Base-by-base conservation (phyloP, 805 yeast genomes). In the Suhomyces sp. region DNA sequence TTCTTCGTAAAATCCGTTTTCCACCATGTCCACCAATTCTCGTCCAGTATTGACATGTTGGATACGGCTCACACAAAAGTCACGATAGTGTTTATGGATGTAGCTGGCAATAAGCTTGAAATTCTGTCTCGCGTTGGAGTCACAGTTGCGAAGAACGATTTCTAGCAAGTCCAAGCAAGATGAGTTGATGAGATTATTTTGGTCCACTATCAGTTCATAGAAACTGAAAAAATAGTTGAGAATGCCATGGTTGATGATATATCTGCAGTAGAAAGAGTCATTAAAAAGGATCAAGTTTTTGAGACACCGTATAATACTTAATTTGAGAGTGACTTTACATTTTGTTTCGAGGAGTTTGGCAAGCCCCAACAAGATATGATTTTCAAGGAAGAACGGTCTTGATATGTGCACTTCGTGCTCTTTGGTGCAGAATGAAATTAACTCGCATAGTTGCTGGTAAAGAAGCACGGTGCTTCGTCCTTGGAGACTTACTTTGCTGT, bases 81-180 rank as follows among this genome's bases (percentile, higher is more conserved):
- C 61, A 50, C 52, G 70, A 59, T 50, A 81, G 61, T 65, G 60
- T 12, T 63, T 60, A 53, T 67, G 63, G 31, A 74, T 65, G 54
- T 72, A 61, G 19, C 54, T 60, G 5, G 71, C 73, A 47, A 75
- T 58, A 10, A 57, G 44, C 44, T 63, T 65, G 57, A 57, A 72
- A 50, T 70, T 70, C 15, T 62, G 60, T 22, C 60, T 48, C 26
- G 56, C 50, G 24, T 52, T 52, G 5, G 51, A 46, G 31, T 62
- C 70, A 53, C 67, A 66, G 47, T 63, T 68, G 53, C 59, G 62
- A 31, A 61, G 56, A 38, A 70, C 62, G 19, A 77, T 73, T 59
- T 82, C 87, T 33, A 85, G 71, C 22, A 92, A 73, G 64, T 88
- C 91, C 46, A 90, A 73, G 57, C 93, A 80, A 5, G 92, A 80